Percentiles rank a stretch among this genome's conserved stretches.
Conservation (phyloP, 805 yeast species). For the Nakazawaea peltata region DNA sequence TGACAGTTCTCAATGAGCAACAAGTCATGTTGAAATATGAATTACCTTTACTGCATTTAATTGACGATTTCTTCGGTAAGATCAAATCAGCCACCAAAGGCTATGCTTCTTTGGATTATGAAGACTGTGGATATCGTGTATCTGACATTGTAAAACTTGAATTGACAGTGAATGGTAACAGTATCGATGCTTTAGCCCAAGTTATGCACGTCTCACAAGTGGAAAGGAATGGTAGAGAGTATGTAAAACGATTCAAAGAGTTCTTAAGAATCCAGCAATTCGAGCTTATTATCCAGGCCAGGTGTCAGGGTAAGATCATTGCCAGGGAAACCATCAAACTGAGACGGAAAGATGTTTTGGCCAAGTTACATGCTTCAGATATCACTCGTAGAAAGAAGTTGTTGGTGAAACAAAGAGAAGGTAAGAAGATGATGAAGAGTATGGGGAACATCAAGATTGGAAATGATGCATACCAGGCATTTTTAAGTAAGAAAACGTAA, state of each 20-base stretch:
- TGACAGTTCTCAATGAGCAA: constrained; percentile 69
- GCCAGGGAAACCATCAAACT: constrained; percentile 95
- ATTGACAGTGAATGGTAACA: constrained; percentile 76
- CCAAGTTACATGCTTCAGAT: constrained; percentile 89
- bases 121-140: constrained; percentile 79
- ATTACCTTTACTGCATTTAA: constrained; percentile 81
- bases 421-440: constrained; percentile 77
- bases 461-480: constrained; percentile 85
- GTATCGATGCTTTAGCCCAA: constrained; percentile 88
- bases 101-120: constrained; percentile 90
- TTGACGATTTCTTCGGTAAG: constrained; percentile 93
- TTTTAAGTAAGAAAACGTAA: constrained; percentile 34
- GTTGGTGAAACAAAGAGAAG: constrained; percentile 84
- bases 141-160: constrained; percentile 85
- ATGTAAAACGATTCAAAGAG: constrained; percentile 77
- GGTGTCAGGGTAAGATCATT: constrained; percentile 67
- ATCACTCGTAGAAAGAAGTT: constrained; percentile 83
- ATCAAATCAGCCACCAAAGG: constrained; percentile 86
- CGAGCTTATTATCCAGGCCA: constrained; percentile 90
- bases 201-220: constrained; percentile 82
- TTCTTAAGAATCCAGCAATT: constrained; percentile 76
- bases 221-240: constrained; percentile 64
- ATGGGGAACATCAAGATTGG: constrained; percentile 73
- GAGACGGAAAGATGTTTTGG: constrained; percentile 89
- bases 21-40: constrained; percentile 77